Evolutionary conservation across 2,329 filamentous ascomycete species (phyloP).

Genomic region (Teratosphaeria nubilosa): DNA sequence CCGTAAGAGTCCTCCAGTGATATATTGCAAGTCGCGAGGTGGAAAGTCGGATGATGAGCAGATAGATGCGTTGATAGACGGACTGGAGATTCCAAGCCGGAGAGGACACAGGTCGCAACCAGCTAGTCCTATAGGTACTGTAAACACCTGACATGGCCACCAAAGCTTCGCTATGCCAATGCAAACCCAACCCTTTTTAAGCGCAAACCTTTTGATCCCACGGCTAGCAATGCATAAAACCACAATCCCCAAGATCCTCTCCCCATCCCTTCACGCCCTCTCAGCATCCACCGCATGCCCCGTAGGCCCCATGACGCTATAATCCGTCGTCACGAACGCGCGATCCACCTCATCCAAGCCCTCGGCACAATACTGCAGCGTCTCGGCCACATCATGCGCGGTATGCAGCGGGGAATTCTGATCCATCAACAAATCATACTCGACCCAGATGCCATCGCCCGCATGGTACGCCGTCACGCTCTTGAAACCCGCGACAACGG

Average conservation of each 20-base stretch:
- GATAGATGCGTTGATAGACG: too few relatives aligned
- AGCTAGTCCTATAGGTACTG: neutral
- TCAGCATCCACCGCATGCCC: slow-evolving; percentile 29
- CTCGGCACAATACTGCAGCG: slow-evolving; percentile 52
- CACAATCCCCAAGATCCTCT: neutral
- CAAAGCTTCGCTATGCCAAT: neutral
- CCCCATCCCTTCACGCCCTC: slow-evolving; percentile 1
- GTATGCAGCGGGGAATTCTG: slow-evolving; percentile 42
- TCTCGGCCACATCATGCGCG: slow-evolving; percentile 53
- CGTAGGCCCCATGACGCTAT: slow-evolving; percentile 30
- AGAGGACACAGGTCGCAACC: neutral
- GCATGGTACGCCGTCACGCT: slow-evolving; percentile 46
- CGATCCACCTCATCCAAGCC: slow-evolving; percentile 44
- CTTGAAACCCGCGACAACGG: slow-evolving; percentile 29
- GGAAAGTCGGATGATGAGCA: too few relatives aligned
- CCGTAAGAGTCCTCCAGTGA: too few relatives aligned
- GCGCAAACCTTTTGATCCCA: neutral
- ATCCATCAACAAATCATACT: slow-evolving; percentile 50
- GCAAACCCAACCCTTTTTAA: neutral
- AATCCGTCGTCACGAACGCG: slow-evolving; percentile 44
- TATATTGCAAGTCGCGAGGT: too few relatives aligned
- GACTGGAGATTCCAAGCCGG: too few relatives aligned
- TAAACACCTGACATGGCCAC: neutral
- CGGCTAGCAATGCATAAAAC: neutral
- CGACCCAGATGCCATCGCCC: slow-evolving; percentile 53